Conservation (phyloP, 805 yeast species). For the Yamadazyma phyllophila region DNA sequence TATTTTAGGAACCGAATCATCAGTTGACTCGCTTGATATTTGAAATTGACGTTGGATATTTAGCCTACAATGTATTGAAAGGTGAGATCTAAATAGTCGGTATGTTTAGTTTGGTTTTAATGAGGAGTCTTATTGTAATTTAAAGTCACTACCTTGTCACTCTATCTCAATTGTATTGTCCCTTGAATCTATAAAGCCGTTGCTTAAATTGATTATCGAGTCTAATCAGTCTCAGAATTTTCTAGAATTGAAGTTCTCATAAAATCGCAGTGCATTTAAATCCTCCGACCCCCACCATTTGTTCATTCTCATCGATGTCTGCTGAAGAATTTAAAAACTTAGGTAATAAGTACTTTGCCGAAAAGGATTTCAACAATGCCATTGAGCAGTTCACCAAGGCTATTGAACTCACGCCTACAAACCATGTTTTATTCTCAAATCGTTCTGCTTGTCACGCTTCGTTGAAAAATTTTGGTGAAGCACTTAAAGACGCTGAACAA, state of each 20-base stretch:
- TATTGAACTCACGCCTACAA: constrained; percentile 77
- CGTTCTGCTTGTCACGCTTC: constrained; percentile 92
- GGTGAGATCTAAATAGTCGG: too few relatives aligned
- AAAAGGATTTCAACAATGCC: constrained; percentile 80
- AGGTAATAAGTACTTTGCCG: constrained; percentile 90
- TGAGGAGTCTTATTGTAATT: not conserved
- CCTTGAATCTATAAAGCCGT: too few relatives aligned
- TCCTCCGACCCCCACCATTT: not conserved
- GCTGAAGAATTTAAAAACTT: constrained; percentile 82
- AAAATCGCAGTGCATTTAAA: not conserved
- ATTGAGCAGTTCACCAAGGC: constrained; percentile 81
- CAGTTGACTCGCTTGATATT: too few relatives aligned
- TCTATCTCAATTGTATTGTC: too few relatives aligned
- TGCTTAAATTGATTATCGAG: too few relatives aligned
- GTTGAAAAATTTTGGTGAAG: constrained; percentile 65
- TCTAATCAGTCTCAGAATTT: constrained; percentile 1
- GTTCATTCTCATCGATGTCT: constrained; percentile 22
- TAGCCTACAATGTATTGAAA: too few relatives aligned
- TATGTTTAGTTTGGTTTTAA: not conserved
- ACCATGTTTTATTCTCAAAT: constrained; percentile 90
- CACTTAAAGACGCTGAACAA: constrained; percentile 80
- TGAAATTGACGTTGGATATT: too few relatives aligned
- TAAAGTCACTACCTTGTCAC: too few relatives aligned
- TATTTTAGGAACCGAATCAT: too few relatives aligned
- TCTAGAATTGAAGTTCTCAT: constrained; percentile 2